Conservation (phyloP, 345 rosid species). For the Linum trigynum region DNA sequence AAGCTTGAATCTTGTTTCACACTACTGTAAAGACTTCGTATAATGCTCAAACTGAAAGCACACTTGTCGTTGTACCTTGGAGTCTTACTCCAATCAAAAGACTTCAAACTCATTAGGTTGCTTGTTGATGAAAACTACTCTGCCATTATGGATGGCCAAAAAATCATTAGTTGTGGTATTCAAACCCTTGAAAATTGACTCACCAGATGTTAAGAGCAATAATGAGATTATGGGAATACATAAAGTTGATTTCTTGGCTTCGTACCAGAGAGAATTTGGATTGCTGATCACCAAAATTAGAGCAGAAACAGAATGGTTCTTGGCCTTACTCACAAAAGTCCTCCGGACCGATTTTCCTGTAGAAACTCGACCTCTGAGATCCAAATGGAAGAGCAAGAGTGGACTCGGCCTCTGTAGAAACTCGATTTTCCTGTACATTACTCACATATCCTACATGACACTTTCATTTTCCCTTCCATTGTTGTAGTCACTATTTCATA, state of each 20-base stretch:
- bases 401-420: too few relatives aligned
- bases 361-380: conserved; percentile 44
- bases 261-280: conserved; percentile 45
- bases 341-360: conserved; percentile 45
- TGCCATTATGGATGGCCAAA: conserved; percentile 64
- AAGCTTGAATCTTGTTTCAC: too few relatives aligned
- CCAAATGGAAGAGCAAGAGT: conserved; percentile 66
- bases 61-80: too few relatives aligned
- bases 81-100: too few relatives aligned
- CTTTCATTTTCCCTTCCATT: too few relatives aligned
- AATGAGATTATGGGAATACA: conserved; percentile 7
- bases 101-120: too few relatives aligned
- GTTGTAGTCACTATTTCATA: too few relatives aligned
- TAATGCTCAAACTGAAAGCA: too few relatives aligned
- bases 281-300: conserved; percentile 56
- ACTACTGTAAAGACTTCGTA: too few relatives aligned
- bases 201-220: conserved; percentile 13
- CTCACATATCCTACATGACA: too few relatives aligned
- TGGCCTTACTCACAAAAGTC: conserved; percentile 58
- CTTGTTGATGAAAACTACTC: conserved; percentile 49
- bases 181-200: conserved; percentile 32
- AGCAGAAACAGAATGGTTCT: conserved; percentile 39
- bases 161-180: conserved; percentile 48
- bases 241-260: conserved; percentile 5
- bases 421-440: too few relatives aligned